Conservation (phyloP, 75 land plant species). For the Chamaecyparis obtusa region DNA sequence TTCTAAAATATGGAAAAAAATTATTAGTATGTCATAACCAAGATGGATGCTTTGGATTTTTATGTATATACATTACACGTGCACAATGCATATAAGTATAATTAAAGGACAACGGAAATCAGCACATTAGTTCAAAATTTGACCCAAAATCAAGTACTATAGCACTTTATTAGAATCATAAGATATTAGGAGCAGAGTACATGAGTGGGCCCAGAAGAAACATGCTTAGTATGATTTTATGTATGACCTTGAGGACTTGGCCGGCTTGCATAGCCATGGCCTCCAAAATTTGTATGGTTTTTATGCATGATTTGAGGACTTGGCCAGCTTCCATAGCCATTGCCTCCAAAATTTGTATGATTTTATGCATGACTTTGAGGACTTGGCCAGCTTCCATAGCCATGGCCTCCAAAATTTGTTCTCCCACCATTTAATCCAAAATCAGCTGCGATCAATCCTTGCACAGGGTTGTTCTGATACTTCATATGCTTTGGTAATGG, state of each 20-base stretch:
- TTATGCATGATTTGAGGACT: background rate
- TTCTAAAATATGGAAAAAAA: background rate
- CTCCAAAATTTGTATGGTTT: slow-evolving; percentile 4
- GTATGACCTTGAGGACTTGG: background rate
- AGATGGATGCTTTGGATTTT: background rate
- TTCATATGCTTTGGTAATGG: slow-evolving; percentile 10
- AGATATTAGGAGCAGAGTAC: background rate
- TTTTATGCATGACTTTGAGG: background rate
- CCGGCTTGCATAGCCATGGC: slow-evolving; percentile 7
- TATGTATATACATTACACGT: background rate
- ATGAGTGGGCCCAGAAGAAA: background rate
- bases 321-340: slow-evolving; percentile 4
- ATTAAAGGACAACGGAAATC: background rate
- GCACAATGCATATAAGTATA: background rate
- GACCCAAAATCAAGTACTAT: background rate
- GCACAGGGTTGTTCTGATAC: background rate
- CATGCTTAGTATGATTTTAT: background rate
- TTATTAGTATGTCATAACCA: background rate
- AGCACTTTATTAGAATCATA: background rate
- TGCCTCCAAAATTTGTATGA: slow-evolving; percentile 1
- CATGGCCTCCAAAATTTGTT: slow-evolving; percentile 11
- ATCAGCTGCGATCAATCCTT: background rate
- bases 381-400: slow-evolving; percentile 4
- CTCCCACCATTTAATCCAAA: background rate
- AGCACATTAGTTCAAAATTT: background rate